These are phyloP conservation scores for Periconia digitata DNA, from an alignment of 2,329 filamentous ascomycete genomes.

Conservation along the genomic window DNA sequence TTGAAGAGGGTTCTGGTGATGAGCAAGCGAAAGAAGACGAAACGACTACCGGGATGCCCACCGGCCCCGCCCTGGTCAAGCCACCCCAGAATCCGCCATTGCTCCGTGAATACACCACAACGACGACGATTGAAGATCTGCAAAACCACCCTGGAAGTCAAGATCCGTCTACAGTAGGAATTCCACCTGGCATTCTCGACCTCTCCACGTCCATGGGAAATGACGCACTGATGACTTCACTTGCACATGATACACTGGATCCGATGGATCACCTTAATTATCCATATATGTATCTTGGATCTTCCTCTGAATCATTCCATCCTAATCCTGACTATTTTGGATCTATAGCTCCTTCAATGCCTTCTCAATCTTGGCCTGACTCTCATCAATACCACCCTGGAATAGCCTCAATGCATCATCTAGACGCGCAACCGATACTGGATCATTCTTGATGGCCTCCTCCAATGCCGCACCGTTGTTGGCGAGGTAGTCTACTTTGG, in stretches of 20 bases:
- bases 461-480: slow-evolving; percentile 49
- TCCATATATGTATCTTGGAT: background rate
- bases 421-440: slow-evolving; percentile 42
- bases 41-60: background rate
- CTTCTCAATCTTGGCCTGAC: slow-evolving; percentile 43
- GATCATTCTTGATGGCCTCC: slow-evolving; percentile 46
- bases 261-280: background rate
- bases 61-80: background rate
- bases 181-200: background rate
- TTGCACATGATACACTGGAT: background rate
- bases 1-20: slow-evolving; percentile 11
- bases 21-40: background rate
- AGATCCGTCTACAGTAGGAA: background rate
- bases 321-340: background rate
- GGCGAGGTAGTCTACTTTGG: slow-evolving; percentile 51
- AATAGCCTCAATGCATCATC: slow-evolving; percentile 48
- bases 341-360: slow-evolving; percentile 23
- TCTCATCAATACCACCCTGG: slow-evolving; percentile 42
- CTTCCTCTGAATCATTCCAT: background rate
- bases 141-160: background rate
- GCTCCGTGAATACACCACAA: background rate
- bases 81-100: background rate
- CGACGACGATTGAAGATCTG: background rate
- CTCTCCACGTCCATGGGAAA: background rate
- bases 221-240: background rate